Evolutionary conservation across 1,284 basidiomycete species (phyloP).

Genomic region (Rhodotorula mucilaginosa): DNA sequence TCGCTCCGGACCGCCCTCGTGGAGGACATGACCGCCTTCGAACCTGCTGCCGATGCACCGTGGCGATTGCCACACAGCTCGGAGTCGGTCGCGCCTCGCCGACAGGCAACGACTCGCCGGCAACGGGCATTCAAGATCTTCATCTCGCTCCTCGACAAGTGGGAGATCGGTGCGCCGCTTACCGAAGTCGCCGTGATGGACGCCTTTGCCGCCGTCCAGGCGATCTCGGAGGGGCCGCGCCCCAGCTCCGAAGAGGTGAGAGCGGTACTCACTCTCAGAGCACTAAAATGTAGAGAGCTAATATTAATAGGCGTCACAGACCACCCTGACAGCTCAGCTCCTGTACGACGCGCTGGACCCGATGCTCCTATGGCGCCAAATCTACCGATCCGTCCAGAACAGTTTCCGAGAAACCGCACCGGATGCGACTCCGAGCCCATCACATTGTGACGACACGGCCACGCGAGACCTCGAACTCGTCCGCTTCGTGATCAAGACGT

Average conservation of each 20-base stretch:
- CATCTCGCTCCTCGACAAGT: conserved; percentile 90
- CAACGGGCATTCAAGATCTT: conserved; percentile 88
- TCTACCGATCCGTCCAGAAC: conserved; percentile 56
- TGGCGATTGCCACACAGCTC: neutral
- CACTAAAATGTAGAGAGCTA: no score
- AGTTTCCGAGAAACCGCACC: conserved; percentile 50
- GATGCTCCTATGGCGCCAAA: conserved; percentile 75
- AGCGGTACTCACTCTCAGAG: no score
- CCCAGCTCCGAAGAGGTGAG: no score
- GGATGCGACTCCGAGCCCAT: neutral
- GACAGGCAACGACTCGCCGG: conserved; percentile 63
- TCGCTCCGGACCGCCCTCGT: conserved; percentile 67
- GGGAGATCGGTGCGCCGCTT: conserved; percentile 84
- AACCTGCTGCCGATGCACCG: neutral
- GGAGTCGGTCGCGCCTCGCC: neutral
- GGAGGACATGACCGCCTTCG: conserved; percentile 65
- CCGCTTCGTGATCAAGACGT: conserved; percentile 51
- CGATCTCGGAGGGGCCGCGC: neutral
- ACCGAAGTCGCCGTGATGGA: conserved; percentile 78
- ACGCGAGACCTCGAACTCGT: conserved; percentile 54
- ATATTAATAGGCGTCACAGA: conserved; percentile 51
- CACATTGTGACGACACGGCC: no score
- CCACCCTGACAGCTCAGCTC: conserved; percentile 79
- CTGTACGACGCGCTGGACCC: conserved; percentile 93
- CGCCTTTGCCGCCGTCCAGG: conserved; percentile 46